A percentile compares a stretch with the other conserved stretches of the same genome.
phyloP scores from a whole-genome alignment of 78 protist genomes.

The Planoprotostelium fungivorum region DNA sequence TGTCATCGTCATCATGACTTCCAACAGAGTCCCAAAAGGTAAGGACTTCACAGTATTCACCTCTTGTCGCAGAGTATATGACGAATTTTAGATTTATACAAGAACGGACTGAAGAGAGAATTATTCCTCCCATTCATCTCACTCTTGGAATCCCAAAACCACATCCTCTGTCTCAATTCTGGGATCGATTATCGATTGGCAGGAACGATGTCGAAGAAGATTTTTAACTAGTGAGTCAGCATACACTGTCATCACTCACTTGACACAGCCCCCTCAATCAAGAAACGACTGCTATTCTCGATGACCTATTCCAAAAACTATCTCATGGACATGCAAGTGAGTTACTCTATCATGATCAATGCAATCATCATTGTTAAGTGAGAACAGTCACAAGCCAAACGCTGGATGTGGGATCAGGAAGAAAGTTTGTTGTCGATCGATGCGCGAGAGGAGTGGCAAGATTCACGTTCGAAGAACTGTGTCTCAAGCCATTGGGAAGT shows the following conservation, averaged over 20 bases:
- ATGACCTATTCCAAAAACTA: slow-evolving; percentile 10
- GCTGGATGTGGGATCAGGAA: slow-evolving; percentile 25
- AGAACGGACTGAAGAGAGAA: slow-evolving; percentile 81
- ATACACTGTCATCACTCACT: background rate
- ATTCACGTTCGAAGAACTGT: slow-evolving; percentile 64
- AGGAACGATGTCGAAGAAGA: slow-evolving; percentile 32
- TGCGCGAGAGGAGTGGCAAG: slow-evolving; percentile 34
- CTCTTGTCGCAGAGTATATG: background rate
- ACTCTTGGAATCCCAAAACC: slow-evolving; percentile 37
- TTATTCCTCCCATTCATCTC: slow-evolving; percentile 81
- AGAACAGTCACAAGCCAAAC: background rate
- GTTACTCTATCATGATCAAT: background rate
- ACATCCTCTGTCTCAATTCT: slow-evolving; percentile 47
- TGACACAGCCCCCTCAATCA: background rate
- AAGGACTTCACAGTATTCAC: background rate
- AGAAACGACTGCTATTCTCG: background rate
- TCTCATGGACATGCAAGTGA: slow-evolving; percentile 28
- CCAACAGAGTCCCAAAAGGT: slow-evolving; percentile 80
- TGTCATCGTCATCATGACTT: slow-evolving; percentile 80
- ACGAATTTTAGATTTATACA: slow-evolving; percentile 64
- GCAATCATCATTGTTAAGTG: background rate
- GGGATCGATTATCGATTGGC: slow-evolving; percentile 74
- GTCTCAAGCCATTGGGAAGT: slow-evolving; percentile 67
- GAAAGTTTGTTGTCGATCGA: slow-evolving; percentile 43
- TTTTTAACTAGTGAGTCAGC: slow-evolving; percentile 5